phyloP scores from a whole-genome alignment of 164 flowering plant species.

The Cinnamomum chago region DNA sequence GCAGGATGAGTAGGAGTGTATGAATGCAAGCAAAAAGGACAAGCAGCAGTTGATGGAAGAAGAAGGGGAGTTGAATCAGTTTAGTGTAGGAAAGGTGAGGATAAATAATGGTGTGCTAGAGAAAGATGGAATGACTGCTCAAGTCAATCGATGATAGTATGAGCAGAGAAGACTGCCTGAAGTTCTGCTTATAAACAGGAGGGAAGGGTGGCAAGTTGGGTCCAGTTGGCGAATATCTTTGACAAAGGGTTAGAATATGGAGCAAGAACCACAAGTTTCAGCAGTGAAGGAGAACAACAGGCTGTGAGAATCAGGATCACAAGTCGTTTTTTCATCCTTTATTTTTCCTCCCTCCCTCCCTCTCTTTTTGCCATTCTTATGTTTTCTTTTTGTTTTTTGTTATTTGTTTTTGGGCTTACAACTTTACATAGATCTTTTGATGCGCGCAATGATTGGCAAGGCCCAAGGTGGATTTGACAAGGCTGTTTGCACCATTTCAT shows the following conservation, averaged over 20 bases:
- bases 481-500: too few relatives aligned
- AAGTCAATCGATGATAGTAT: slow-evolving; percentile 23
- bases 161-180: slow-evolving; percentile 19
- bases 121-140: slow-evolving; percentile 13
- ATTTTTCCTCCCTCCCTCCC: not conserved
- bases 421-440: too few relatives aligned
- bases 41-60: not conserved
- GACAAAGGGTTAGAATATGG: slow-evolving; percentile 4
- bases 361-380: not conserved
- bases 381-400: too few relatives aligned
- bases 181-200: slow-evolving; percentile 38
- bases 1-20: not conserved
- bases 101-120: not conserved
- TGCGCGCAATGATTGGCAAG: too few relatives aligned
- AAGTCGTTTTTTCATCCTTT: not conserved
- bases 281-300: not conserved
- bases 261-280: not conserved
- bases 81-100: not conserved
- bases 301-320: not conserved
- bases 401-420: too few relatives aligned
- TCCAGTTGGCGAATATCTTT: slow-evolving; percentile 53
- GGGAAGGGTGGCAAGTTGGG: slow-evolving; percentile 21
- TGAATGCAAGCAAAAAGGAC: not conserved
- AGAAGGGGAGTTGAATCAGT: not conserved
- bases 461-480: too few relatives aligned